Evolutionary conservation across 225 moss, liverwort and hornwort species (phyloP), one percentile per base, ranked within the genome.

Genomic region (Antitrichia curtipendula): DNA sequence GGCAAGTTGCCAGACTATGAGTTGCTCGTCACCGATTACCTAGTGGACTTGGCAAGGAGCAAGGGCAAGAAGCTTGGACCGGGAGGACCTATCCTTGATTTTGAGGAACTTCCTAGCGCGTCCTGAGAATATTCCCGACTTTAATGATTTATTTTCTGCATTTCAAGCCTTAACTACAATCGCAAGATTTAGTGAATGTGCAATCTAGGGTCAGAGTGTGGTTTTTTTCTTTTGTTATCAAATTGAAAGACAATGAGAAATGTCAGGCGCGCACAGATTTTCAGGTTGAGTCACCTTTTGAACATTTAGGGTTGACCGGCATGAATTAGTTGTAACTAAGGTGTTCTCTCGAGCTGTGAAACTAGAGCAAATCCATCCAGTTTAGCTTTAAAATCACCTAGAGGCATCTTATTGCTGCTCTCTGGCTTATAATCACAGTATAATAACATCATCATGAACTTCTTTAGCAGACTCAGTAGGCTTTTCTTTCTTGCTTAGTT

Each of bases 1-100:
- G 92, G 92, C 82, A 92, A 92, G 86, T 57, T 92, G 88, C 92
- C 91, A 81, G 91, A 88, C 82, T 92, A 92, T 87, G 92, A 92
- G 84, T 86, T 89, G 66, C 80, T 92, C 50, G 85, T 92, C 78
- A 92, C 92, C 53, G 78, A 92, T 76, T 92, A 87, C 73, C 54
- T 92, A 41, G 87, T 91, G 88, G 91, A 84, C 72, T 86, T 92
- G 78, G 92, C 92, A 83, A 89, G 87, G 82, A 89, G 87, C 82
- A 92, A 90, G 86, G 92, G 90, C 84, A 90, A 89, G 89, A 90
- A 90, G 82, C 90, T 89, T 85, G 92, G 87, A 78, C 69, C 85
- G 23, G 89, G 89, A 79, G 92, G 89, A 53, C 59, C 81, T 75
- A n/a, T 89, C 21, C 88, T 88, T 41, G 88, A 86, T 45, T 86